These are phyloP conservation scores for Oropetium thomaeum DNA, from an alignment of 176 grass and related monocot species.

Conservation along the genomic window DNA sequence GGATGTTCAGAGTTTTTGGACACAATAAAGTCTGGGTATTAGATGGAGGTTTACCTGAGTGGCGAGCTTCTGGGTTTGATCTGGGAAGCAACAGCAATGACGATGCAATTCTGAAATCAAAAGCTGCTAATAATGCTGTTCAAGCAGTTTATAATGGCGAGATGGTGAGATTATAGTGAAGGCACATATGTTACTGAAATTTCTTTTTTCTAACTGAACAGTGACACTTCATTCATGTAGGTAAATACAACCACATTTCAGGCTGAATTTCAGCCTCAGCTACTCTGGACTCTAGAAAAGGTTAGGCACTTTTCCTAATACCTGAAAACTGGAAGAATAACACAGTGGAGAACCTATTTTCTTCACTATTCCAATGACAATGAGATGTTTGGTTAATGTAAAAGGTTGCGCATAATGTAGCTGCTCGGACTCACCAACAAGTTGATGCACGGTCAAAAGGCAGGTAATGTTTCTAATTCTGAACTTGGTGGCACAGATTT, in stretches of 20 bases:
- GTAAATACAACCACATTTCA: constrained; percentile 53
- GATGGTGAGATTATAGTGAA: constrained; percentile 41
- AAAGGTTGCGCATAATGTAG: constrained; percentile 68
- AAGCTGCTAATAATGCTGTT: constrained; percentile 52
- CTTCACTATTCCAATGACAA: not conserved
- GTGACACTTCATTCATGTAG: constrained; percentile 36
- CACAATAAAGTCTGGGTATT: constrained; percentile 83
- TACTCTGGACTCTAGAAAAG: constrained; percentile 78
- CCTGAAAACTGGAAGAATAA: not conserved
- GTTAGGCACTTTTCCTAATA: constrained; percentile 24
- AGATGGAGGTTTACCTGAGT: constrained; percentile 90
- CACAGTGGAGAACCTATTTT: not conserved
- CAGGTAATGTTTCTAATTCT: constrained; percentile 61
- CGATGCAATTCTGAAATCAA: constrained; percentile 48
- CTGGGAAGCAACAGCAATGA: constrained; percentile 38
- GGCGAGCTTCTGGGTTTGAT: constrained; percentile 68
- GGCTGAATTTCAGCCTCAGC: constrained; percentile 65
- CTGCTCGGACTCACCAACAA: constrained; percentile 57
- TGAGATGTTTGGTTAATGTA: constrained; percentile 26
- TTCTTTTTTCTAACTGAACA: constrained; percentile 12
- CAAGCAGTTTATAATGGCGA: constrained; percentile 59
- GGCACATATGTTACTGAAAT: not conserved
- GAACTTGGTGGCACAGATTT: not conserved
- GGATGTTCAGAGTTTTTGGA: constrained; percentile 90
- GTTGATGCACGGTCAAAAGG: constrained; percentile 68